Conservation (phyloP, 768 basidiomycete species). For the Calocera viscosa region DNA sequence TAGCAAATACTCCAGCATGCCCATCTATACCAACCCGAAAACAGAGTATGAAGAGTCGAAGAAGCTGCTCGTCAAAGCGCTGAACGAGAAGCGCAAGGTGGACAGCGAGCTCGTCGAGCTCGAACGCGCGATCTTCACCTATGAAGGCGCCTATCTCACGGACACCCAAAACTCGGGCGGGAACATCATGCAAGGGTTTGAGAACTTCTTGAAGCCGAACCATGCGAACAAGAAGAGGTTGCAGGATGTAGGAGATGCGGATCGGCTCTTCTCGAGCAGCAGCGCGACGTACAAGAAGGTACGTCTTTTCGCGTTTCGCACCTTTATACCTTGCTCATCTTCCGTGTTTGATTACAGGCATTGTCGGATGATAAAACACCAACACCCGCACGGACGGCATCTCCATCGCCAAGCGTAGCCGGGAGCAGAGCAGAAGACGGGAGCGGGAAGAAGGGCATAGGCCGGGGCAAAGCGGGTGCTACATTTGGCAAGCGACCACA, state of each 20-base stretch:
- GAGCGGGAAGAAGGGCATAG: not conserved
- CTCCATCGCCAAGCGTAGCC: not conserved
- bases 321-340: not conserved
- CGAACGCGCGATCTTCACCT: constrained; percentile 65
- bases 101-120: constrained; percentile 71
- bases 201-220: constrained; percentile 72
- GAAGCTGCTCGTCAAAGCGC: constrained; percentile 59
- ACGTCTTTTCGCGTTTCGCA: constrained; percentile 3
- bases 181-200: constrained; percentile 80
- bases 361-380: constrained; percentile 2
- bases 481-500: constrained; percentile 1
- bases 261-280: constrained; percentile 72
- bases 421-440: not conserved
- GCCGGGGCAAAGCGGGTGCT: not conserved
- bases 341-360: not conserved
- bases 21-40: constrained; percentile 11
- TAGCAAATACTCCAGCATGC: not conserved
- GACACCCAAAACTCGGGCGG: constrained; percentile 74
- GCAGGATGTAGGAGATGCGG: constrained; percentile 62
- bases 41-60: constrained; percentile 50
- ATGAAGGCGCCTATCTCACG: constrained; percentile 61
- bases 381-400: not conserved
- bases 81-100: constrained; percentile 58
- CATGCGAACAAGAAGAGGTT: constrained; percentile 47
- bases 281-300: constrained; percentile 68